Percentiles rank a stretch among this genome's conserved stretches.
These are phyloP conservation scores for Vigna unguiculata DNA, from an alignment of 306 rosid genomes.

Conservation along the genomic window DNA sequence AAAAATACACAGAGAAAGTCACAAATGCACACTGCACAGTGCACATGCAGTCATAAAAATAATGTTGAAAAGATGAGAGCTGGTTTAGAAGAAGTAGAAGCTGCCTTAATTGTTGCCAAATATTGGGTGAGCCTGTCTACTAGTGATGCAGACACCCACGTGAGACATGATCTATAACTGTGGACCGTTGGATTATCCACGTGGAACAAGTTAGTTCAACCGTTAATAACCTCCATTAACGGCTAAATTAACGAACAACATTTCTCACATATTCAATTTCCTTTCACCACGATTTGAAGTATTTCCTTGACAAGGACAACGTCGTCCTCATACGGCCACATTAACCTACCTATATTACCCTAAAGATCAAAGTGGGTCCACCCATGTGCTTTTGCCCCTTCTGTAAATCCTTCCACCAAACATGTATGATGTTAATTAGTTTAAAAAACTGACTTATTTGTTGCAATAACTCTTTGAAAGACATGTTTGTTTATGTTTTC, in stretches of 20 bases:
- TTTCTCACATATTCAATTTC: not conserved
- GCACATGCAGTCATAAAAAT: not conserved
- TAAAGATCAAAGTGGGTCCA: constrained; percentile 39
- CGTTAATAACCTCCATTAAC: constrained; percentile 54
- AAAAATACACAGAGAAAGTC: not conserved
- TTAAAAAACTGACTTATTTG: not conserved
- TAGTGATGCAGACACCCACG: constrained; percentile 39
- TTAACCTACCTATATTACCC: not conserved
- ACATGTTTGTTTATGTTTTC: not conserved
- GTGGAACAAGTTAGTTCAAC: constrained; percentile 35
- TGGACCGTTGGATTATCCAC: constrained; percentile 25
- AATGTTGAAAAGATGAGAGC: not conserved
- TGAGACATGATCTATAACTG: not conserved
- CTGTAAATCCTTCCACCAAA: not conserved
- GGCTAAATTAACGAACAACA: constrained; percentile 48
- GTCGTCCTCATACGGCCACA: constrained; percentile 41
- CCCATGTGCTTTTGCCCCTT: constrained; percentile 43
- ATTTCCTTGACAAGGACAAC: constrained; percentile 43
- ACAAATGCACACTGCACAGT: not conserved
- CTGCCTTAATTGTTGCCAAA: constrained; percentile 39
- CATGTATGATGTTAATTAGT: constrained; percentile 3
- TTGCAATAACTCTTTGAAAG: not conserved
- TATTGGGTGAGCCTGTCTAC: constrained; percentile 33
- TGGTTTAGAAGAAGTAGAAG: not conserved
- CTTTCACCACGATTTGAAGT: constrained; percentile 44